Evolutionary conservation across 2,329 filamentous ascomycete genomes (phyloP), one percentile per base, ranked within the genome.

Genomic region (Fusarium nisikadoi): DNA sequence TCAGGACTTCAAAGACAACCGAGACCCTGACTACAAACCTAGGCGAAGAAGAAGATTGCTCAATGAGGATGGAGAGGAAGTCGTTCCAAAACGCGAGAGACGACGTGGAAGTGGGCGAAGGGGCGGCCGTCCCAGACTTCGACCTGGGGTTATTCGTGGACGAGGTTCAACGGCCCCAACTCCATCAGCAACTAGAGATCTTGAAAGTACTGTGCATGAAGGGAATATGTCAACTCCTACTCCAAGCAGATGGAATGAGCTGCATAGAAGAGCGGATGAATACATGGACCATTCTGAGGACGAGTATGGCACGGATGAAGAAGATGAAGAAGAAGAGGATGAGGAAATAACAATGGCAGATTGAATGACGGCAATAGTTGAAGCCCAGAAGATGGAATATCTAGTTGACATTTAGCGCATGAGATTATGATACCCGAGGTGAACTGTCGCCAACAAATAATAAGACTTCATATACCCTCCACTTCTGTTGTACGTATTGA

Each of bases 1-100:
- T 35, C 82, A 84, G 54, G 74, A 81, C 47, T 83, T 82, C 71
- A 77, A 83, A 45, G 84, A 86, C 68, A 82, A 81, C 52, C 75
- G 80, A 50, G 81, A 83, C 38, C 81, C 84, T 14, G 82, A 84
- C 54, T 83, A 81, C 56, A 82, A 79, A 65, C 80, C 80, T 35
- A 77, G 81, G 12, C 72, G 72, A 56, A 77, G 71, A 65, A 78
- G 62, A 60, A 75, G 76, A 42, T 46, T 78, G 25, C 57, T 77
- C 31, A 73, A 77, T 33, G 75, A 75, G 31, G 75, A 80, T 27
- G 77, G 72, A 5, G 73, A 75, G 52, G 71, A 77, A 52, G 69
- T 76, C 20, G 61, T 73, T 27, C 71, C 70, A n/a, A 73, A 70
- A 49, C 62, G 71, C 17, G 68, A 73, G 35, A 66, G 62, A 53